These are phyloP conservation scores for Cajanus cajan DNA, from an alignment of 306 rosid genomes.

Conservation along the genomic window DNA sequence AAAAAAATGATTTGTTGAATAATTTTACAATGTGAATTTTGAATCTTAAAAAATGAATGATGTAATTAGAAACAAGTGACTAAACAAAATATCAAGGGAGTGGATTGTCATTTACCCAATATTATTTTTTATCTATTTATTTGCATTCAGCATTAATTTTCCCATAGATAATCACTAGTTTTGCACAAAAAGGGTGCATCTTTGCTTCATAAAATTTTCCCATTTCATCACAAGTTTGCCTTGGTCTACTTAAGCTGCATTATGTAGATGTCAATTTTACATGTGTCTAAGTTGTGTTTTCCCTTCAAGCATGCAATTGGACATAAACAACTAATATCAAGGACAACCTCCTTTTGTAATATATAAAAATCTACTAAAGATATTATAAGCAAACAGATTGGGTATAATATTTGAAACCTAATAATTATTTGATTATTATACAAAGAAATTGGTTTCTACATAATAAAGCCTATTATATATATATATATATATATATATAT, in stretches of 20 bases:
- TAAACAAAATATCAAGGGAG: background rate
- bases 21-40: background rate
- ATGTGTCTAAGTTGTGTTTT: conserved; percentile 32
- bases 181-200: background rate
- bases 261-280: background rate
- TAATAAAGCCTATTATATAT: too few relatives aligned
- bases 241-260: conserved; percentile 29
- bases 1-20: background rate
- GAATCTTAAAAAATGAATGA: background rate
- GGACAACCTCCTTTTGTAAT: conserved; percentile 23
- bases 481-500: too few relatives aligned
- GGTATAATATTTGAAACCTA: background rate
- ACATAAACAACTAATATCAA: background rate
- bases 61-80: background rate
- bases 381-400: background rate
- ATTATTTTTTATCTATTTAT: background rate
- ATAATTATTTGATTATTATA: background rate
- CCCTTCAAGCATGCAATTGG: background rate
- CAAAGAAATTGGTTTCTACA: background rate
- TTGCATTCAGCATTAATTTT: background rate
- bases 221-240: background rate
- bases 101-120: background rate
- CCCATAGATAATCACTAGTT: background rate
- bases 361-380: conserved; percentile 22
- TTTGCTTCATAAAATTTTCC: background rate